A percentile compares a stretch with the other conserved stretches of the same genome.
Conservation (phyloP, 331 rosid genomes). For the Malus hybrid region DNA sequence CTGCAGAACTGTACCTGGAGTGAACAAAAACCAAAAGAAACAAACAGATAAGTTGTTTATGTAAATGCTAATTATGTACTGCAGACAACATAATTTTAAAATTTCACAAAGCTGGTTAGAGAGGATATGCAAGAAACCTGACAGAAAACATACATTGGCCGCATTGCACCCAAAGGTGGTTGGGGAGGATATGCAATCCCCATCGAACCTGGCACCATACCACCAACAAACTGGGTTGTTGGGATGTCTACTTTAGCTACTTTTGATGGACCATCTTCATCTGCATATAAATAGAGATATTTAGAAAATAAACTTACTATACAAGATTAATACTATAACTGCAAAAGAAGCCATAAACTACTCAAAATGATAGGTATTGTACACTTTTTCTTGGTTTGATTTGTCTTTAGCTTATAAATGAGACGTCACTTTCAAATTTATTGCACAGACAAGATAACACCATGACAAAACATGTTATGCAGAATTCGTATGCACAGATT, state of each 20-base stretch:
- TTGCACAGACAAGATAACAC: background rate
- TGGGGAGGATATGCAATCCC: conserved; percentile 75
- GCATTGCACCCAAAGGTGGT: conserved; percentile 48
- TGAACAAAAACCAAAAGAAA: background rate
- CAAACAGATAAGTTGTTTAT: background rate
- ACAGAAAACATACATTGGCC: conserved; percentile 59
- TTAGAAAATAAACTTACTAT: conserved; percentile 6
- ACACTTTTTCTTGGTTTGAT: background rate
- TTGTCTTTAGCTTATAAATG: background rate
- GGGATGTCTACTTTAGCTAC: conserved; percentile 69
- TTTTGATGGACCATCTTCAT: conserved; percentile 68
- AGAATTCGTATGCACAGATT: background rate
- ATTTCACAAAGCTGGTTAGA: background rate
- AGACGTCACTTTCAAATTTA: background rate
- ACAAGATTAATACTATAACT: background rate
- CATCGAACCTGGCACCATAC: conserved; percentile 60
- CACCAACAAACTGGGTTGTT: conserved; percentile 47
- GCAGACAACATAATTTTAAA: background rate
- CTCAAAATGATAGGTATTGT: background rate
- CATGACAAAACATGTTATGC: background rate
- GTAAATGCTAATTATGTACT: background rate
- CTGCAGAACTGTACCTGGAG: conserved; percentile 61
- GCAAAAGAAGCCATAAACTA: background rate
- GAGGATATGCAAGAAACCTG: background rate
- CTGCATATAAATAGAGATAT: conserved; percentile 31